Conservation (phyloP, 495 filamentous ascomycete genomes). For the Letharia lupina region DNA sequence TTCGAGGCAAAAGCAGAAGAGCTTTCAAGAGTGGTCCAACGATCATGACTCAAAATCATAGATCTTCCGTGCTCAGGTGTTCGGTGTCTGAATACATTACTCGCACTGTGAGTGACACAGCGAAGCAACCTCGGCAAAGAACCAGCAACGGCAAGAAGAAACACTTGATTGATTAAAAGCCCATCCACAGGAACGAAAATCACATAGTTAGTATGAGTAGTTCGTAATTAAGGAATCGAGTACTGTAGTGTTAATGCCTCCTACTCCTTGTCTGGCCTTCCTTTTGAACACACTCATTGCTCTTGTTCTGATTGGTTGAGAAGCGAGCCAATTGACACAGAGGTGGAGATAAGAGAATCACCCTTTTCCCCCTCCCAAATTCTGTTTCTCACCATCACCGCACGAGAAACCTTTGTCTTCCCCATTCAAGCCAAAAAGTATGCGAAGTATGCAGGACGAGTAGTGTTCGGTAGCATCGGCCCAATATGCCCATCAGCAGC, state of each 20-base stretch:
- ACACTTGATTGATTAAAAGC: no score
- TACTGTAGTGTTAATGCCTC: no score
- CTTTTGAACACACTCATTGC: no score
- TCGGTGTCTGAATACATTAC: not conserved
- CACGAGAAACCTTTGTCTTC: not conserved
- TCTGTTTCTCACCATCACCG: not conserved
- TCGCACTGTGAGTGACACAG: not conserved
- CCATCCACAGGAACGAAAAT: no score
- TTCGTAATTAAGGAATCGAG: no score
- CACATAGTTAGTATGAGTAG: no score
- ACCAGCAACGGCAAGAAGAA: not conserved
- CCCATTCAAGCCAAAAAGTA: not conserved
- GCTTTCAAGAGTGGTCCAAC: constrained; percentile 33
- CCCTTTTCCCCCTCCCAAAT: constrained; percentile 5
- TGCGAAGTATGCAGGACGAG: not conserved
- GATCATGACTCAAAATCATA: not conserved
- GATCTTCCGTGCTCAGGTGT: not conserved
- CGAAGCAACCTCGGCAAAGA: not conserved
- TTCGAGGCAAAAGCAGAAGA: constrained; percentile 67
- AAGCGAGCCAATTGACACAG: constrained; percentile 7
- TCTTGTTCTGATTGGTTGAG: constrained; percentile 6
- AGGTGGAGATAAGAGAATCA: not conserved
- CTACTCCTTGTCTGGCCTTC: no score
- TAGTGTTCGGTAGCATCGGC: not conserved
- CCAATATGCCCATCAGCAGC: not conserved